Percentiles rank a stretch among this genome's conserved stretches.
These are phyloP conservation scores for Thyridium curvatum DNA, from an alignment of 2,329 filamentous ascomycete species.

Conservation along the genomic window DNA sequence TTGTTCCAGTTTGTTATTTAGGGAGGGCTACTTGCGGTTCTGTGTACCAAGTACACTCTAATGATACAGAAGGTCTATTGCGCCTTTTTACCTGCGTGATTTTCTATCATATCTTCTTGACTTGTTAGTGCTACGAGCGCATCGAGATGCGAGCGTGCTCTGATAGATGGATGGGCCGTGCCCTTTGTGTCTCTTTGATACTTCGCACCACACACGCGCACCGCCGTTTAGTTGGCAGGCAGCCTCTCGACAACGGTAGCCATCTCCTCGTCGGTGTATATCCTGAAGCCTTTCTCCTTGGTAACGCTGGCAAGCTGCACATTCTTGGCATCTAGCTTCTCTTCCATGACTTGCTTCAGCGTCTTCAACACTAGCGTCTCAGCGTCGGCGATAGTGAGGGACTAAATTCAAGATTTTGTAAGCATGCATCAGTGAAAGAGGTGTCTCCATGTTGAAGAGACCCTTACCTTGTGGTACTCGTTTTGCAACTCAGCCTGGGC, in stretches of 20 bases:
- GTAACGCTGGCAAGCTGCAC: slow-evolving; percentile 97
- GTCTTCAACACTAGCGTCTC: slow-evolving; percentile 96
- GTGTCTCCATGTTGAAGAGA: too few relatives aligned
- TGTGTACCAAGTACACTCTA: slow-evolving; percentile 10
- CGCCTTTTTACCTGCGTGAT: too few relatives aligned
- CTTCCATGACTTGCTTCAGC: slow-evolving; percentile 99
- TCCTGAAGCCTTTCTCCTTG: slow-evolving; percentile 95
- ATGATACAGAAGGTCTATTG: slow-evolving; percentile 13
- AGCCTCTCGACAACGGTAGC: slow-evolving; percentile 81
- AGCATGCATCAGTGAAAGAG: too few relatives aligned
- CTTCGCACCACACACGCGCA: too few relatives aligned
- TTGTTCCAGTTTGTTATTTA: too few relatives aligned
- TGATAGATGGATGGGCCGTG: too few relatives aligned
- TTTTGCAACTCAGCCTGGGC: slow-evolving; percentile 97
- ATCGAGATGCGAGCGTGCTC: too few relatives aligned
- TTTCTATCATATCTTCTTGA: neutral
- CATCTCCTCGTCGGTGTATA: slow-evolving; percentile 99
- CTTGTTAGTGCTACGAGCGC: too few relatives aligned
- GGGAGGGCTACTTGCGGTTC: neutral
- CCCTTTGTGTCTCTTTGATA: too few relatives aligned
- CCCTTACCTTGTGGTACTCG: slow-evolving; percentile 82
- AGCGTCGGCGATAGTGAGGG: slow-evolving; percentile 83
- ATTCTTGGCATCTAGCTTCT: slow-evolving; percentile 98
- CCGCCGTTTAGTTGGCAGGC: slow-evolving; percentile 53
- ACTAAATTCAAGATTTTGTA: slow-evolving; percentile 41